Conservation (phyloP, 169 alveolate genomes). For the Besnoitia besnoiti region DNA sequence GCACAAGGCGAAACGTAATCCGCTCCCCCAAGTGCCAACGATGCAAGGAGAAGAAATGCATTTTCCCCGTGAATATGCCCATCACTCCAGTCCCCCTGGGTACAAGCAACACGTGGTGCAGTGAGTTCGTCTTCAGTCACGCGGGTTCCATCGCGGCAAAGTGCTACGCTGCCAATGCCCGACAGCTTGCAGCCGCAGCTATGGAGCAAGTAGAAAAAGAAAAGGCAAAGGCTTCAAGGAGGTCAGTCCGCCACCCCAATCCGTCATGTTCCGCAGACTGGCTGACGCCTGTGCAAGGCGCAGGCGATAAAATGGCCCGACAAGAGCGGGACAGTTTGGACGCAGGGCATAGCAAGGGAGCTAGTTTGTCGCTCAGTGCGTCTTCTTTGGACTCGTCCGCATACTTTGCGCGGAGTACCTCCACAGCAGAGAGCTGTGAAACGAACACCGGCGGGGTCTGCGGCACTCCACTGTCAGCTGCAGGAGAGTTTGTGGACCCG, state of each 20-base stretch:
- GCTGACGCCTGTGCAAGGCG: too few species aligned
- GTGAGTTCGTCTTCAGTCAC: slow-evolving; percentile 31
- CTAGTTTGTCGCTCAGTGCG: too few species aligned
- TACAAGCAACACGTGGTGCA: slow-evolving; percentile 48
- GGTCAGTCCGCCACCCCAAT: not conserved
- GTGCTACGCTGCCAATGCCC: slow-evolving; percentile 17
- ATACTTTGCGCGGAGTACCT: too few species aligned
- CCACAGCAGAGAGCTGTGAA: not conserved
- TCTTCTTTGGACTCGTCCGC: too few species aligned
- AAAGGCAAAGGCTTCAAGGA: not conserved
- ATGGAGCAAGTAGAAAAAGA: not conserved
- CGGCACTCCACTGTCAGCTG: not conserved
- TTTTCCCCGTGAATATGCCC: not conserved
- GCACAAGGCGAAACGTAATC: not conserved
- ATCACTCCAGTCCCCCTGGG: slow-evolving; percentile 42
- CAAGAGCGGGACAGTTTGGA: too few species aligned
- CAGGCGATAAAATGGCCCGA: too few species aligned
- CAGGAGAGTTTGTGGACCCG: slow-evolving; percentile 1
- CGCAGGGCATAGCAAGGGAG: too few species aligned
- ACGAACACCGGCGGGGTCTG: not conserved
- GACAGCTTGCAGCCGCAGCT: slow-evolving; percentile 17
- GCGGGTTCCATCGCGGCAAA: slow-evolving; percentile 34
- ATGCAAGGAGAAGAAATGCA: not conserved
- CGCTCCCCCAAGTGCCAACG: not conserved
- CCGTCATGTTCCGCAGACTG: too few species aligned